Evolutionary conservation across 768 basidiomycete genomes (phyloP), one percentile per base, ranked within the genome.

Genomic region (Suillus spraguei): DNA sequence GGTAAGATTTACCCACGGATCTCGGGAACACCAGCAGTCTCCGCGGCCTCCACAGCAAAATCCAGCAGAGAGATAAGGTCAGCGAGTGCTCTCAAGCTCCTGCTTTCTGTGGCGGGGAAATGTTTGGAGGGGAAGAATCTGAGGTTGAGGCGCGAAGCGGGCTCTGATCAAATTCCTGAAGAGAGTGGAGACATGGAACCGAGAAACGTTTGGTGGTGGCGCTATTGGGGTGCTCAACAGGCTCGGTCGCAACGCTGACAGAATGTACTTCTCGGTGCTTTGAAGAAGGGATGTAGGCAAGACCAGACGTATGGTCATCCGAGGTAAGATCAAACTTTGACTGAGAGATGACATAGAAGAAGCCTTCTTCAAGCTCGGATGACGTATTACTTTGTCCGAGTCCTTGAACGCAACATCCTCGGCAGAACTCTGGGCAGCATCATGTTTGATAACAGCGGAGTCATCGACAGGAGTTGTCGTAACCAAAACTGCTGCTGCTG

Each of bases 61-160:
- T 76, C 73, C 49, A 74, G 66, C 36, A 76, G 32, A 22, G 71
- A 71, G 16, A 74, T 69, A 46, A 76, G 64, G 62, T 70, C 68
- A 42, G 70, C 65, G 36, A 71, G 63, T n/a, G 70, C 66, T 1
- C 70, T 63, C 46, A 68, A 67, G 39, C 67, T 74, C 44, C 61
- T 66, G 32, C 69, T 69, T 24, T 76, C 69, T 10, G 63, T 66
- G 16, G 22, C 24, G 4, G 24, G 22, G 50, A 76, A 69, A 60
- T 70, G 66, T 52, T 76, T 71, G 4, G 73, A 61, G 74, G 60
- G 33, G 74, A 72, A 42, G 74, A 74, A 11, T 70, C 60, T 14
- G 72, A 72, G 13, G 46, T 69, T 4, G 68, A 41, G 2, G 69
- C 66, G 46, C 64, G 63, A 49, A 70, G 4, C 47, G 70, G 64